phyloP scores from a whole-genome alignment of 176 grass and related monocot genomes.

The Rhynchospora pubera region DNA sequence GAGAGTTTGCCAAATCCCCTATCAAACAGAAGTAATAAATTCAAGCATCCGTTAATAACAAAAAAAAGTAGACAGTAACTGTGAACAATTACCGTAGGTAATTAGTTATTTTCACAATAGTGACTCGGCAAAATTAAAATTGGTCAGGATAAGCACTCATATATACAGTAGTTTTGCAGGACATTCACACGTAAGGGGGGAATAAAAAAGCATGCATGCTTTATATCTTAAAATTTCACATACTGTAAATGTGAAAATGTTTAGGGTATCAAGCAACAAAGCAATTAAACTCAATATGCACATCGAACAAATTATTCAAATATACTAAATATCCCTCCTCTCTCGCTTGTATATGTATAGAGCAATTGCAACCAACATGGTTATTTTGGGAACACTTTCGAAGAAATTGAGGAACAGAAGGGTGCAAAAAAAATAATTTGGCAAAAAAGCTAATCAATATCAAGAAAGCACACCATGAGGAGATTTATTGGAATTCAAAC shows the following conservation, averaged over 20 bases:
- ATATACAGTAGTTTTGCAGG: not conserved
- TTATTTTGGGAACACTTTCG: not conserved
- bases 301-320: not conserved
- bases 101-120: not conserved
- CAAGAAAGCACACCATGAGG: slow-evolving; percentile 41
- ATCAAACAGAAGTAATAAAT: slow-evolving; percentile 8
- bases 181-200: not conserved
- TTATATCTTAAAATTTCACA: not conserved
- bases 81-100: not conserved
- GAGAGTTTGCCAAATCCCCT: slow-evolving; percentile 36
- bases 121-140: not conserved
- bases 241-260: not conserved
- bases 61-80: not conserved
- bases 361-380: no score
- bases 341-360: not conserved
- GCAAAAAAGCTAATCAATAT: not conserved
- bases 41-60: not conserved
- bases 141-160: not conserved
- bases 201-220: not conserved
- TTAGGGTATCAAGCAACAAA: not conserved
- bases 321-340: not conserved
- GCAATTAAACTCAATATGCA: not conserved
- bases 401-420: not conserved
- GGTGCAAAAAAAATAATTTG: not conserved
- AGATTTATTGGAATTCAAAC: slow-evolving; percentile 36